A percentile compares a stretch with the other conserved stretches of the same genome.
Evolutionary conservation across 1,284 basidiomycete genomes (phyloP).

Genomic region (Ceratobasidium sp.): DNA sequence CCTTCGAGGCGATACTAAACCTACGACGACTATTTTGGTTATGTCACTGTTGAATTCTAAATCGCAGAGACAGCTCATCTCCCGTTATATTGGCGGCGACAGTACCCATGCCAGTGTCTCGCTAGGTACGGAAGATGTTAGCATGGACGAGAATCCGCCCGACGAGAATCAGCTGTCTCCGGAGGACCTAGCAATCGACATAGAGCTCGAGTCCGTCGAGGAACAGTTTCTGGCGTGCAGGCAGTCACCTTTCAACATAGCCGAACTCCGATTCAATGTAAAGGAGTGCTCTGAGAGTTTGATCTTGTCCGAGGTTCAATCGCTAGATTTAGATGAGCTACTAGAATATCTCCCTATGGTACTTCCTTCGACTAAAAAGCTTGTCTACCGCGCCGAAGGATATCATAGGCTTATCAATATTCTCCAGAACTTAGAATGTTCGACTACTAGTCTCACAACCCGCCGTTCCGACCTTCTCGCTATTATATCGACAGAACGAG

Average conservation of each 20-base stretch:
- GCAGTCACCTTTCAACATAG: constrained; percentile 7
- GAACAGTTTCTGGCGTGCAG: not conserved
- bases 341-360: not conserved
- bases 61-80: too few relatives aligned
- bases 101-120: too few relatives aligned
- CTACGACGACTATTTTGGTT: too few relatives aligned
- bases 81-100: too few relatives aligned
- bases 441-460: not conserved
- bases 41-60: too few relatives aligned
- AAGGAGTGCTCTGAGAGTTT: too few relatives aligned
- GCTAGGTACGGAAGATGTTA: too few relatives aligned
- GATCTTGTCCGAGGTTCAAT: too few relatives aligned
- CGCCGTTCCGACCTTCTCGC: not conserved
- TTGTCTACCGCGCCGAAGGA: not conserved
- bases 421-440: not conserved
- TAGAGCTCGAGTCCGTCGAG: not conserved
- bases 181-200: not conserved
- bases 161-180: not conserved
- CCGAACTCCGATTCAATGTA: not conserved
- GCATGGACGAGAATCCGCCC: too few relatives aligned
- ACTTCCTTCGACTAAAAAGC: not conserved
- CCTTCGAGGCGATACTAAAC: too few relatives aligned
- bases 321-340: not conserved
- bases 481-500: not conserved
- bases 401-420: not conserved